phyloP scores from a whole-genome alignment of 1,139 yeast genomes.

The Debaryomyces sp. region DNA sequence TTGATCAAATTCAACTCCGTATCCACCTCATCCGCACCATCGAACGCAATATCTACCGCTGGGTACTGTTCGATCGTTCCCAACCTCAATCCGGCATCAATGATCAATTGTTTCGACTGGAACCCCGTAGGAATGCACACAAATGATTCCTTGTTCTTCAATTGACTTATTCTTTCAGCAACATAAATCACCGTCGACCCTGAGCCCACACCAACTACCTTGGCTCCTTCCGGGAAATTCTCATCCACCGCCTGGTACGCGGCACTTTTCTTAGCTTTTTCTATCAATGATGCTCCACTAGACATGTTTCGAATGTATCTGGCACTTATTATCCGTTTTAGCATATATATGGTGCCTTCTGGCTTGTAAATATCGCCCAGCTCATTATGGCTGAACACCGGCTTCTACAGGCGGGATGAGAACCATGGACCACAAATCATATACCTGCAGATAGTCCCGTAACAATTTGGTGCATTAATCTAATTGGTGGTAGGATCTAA shows the following conservation, averaged over 20 bases:
- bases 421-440: not conserved
- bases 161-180: conserved; percentile 89
- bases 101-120: conserved; percentile 85
- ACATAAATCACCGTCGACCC: conserved; percentile 97
- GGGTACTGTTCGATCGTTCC: conserved; percentile 85
- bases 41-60: conserved; percentile 87
- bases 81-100: conserved; percentile 75
- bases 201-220: conserved; percentile 90
- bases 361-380: not conserved
- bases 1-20: conserved; percentile 78
- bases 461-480: not conserved
- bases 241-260: conserved; percentile 94
- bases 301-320: conserved; percentile 8
- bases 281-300: conserved; percentile 32
- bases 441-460: not conserved
- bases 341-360: not conserved
- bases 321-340: not conserved
- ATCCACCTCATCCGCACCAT: conserved; percentile 98
- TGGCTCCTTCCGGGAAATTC: conserved; percentile 70
- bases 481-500: not conserved
- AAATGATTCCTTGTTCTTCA: conserved; percentile 56
- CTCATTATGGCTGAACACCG: not conserved
- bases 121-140: conserved; percentile 95
- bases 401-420: not conserved
- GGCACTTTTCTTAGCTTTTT: conserved; percentile 78